phyloP scores from a whole-genome alignment of 176 grass and related monocot species.

The Zea luxurians region DNA sequence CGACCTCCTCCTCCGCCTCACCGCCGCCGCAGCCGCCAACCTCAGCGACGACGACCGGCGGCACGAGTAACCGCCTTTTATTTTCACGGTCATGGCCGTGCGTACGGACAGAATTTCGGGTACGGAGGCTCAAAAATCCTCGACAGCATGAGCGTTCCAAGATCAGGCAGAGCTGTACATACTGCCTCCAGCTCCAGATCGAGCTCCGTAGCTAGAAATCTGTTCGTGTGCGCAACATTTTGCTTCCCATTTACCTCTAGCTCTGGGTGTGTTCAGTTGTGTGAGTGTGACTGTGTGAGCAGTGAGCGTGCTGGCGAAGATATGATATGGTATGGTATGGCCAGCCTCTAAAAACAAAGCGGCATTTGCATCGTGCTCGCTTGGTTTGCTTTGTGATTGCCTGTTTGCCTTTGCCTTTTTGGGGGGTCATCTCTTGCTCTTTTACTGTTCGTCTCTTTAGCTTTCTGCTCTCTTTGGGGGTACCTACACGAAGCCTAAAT shows the following conservation, averaged over 20 bases:
- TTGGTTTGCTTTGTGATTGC: slow-evolving; percentile 37
- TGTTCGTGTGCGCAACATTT: slow-evolving; percentile 19
- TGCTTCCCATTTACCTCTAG: background rate
- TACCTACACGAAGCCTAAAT: background rate
- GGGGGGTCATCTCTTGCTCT: slow-evolving; percentile 2
- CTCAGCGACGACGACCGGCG: slow-evolving; percentile 19
- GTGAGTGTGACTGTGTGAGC: slow-evolving; percentile 9
- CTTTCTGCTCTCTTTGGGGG: slow-evolving; percentile 30
- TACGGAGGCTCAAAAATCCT: background rate
- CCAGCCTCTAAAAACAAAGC: slow-evolving; percentile 32
- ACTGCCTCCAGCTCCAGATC: background rate
- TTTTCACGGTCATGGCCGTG: background rate
- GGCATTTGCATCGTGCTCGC: background rate
- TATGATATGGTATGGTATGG: slow-evolving; percentile 37
- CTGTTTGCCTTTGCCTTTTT: slow-evolving; percentile 40
- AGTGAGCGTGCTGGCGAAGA: slow-evolving; percentile 41
- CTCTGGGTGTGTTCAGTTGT: slow-evolving; percentile 11
- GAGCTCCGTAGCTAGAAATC: slow-evolving; percentile 3
- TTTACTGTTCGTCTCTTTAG: slow-evolving; percentile 15
- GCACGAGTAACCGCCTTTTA: background rate
- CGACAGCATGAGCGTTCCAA: background rate
- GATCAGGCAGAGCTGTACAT: slow-evolving; percentile 29
- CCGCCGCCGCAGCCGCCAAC: slow-evolving; percentile 9
- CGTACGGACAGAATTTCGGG: slow-evolving; percentile 13
- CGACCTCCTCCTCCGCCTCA: slow-evolving; percentile 82